Conservation (phyloP, 768 basidiomycete genomes). For the Cyathus striatus region DNA sequence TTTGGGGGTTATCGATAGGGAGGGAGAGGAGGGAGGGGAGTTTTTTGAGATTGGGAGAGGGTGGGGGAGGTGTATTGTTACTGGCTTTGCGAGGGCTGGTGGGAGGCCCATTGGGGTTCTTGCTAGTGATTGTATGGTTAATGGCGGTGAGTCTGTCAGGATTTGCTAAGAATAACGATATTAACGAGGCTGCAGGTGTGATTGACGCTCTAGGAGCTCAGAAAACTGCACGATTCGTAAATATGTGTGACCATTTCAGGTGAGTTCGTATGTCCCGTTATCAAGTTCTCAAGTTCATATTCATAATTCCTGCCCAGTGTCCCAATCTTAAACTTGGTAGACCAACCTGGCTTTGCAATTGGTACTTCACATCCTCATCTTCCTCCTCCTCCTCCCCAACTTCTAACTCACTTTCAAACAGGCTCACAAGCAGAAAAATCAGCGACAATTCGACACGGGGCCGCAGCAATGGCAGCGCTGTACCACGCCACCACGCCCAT, state of each 20-base stretch:
- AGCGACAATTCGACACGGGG: slow-evolving; percentile 35
- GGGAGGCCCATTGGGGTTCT: slow-evolving; percentile 30
- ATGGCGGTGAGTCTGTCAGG: slow-evolving; percentile 22
- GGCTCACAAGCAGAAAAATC: slow-evolving; percentile 29
- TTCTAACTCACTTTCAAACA: slow-evolving; percentile 6
- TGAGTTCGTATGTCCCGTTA: slow-evolving; percentile 7
- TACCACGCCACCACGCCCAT: slow-evolving; percentile 31
- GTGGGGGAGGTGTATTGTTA: slow-evolving; percentile 32
- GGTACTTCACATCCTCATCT: slow-evolving; percentile 13
- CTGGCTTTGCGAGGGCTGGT: slow-evolving; percentile 30
- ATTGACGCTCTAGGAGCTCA: slow-evolving; percentile 34
- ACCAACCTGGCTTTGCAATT: slow-evolving; percentile 34
- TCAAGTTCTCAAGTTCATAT: not conserved
- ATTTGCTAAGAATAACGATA: not conserved
- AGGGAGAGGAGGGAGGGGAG: slow-evolving; percentile 6
- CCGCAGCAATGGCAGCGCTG: slow-evolving; percentile 27
- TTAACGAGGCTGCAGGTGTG: too few species aligned
- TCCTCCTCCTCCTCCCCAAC: not conserved
- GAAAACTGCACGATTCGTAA: slow-evolving; percentile 31
- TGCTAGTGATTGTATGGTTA: slow-evolving; percentile 31
- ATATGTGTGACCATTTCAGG: slow-evolving; percentile 36
- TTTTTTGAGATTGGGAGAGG: slow-evolving; percentile 34
- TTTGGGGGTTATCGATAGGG: slow-evolving; percentile 24
- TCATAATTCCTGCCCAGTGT: slow-evolving; percentile 13
- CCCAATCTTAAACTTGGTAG: slow-evolving; percentile 34